phyloP scores from a whole-genome alignment of 345 rosid genomes.

The Mallotus nudiflorus region DNA sequence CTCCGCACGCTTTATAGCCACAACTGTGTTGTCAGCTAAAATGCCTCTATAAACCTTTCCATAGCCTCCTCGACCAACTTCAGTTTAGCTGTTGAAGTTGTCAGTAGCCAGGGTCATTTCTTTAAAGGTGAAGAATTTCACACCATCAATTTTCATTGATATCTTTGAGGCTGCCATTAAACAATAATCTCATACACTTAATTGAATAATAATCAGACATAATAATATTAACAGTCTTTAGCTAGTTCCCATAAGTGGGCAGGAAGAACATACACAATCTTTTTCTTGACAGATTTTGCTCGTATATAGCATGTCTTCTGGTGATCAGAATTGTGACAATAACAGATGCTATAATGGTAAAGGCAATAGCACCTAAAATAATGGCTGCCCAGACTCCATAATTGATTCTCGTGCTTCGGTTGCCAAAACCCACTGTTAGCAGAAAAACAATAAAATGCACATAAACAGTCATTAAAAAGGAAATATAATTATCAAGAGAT shows the following conservation, averaged over 20 bases:
- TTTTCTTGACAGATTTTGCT: conserved; percentile 50
- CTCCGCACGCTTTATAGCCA: conserved; percentile 85
- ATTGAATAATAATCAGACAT: neutral
- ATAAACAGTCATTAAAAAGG: conserved; percentile 3
- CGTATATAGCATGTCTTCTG: conserved; percentile 45
- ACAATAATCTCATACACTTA: conserved; percentile 10
- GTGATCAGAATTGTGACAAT: conserved; percentile 42
- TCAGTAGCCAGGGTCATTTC: conserved; percentile 78
- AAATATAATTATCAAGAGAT: conserved; percentile 4
- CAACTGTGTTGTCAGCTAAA: conserved; percentile 53
- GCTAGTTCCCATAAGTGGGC: neutral
- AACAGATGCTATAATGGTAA: conserved; percentile 44
- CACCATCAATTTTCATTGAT: conserved; percentile 70
- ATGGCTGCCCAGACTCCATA: conserved; percentile 56
- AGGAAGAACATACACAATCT: conserved; percentile 52
- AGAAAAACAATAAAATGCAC: conserved; percentile 17
- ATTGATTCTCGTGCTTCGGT: conserved; percentile 39
- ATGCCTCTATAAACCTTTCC: conserved; percentile 87
- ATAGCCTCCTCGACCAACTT: conserved; percentile 91
- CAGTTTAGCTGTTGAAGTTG: conserved; percentile 57
- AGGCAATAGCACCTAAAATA: conserved; percentile 52
- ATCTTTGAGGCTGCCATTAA: conserved; percentile 57
- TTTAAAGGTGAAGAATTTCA: conserved; percentile 65
- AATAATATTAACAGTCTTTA: neutral
- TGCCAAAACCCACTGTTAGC: conserved; percentile 36